These are phyloP conservation scores for Bruguiera parviflora DNA, from an alignment of 345 rosid species.

Conservation along the genomic window DNA sequence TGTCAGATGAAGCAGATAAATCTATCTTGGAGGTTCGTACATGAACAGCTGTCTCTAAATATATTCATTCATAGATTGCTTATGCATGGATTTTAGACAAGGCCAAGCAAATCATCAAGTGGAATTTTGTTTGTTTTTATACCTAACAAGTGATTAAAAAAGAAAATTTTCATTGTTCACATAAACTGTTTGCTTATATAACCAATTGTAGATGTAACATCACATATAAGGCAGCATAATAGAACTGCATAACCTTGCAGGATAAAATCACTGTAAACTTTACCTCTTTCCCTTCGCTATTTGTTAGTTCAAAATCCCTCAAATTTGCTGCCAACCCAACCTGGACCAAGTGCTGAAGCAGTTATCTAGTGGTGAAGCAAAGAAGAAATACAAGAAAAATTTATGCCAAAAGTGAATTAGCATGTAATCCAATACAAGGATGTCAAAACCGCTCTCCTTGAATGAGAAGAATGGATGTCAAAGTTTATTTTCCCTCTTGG, in stretches of 20 bases:
- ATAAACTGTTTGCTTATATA: background rate
- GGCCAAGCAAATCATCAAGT: background rate
- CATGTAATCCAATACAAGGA: background rate
- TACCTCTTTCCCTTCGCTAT: slow-evolving; percentile 74
- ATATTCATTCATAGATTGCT: background rate
- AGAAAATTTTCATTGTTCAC: background rate
- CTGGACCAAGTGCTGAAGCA: slow-evolving; percentile 33
- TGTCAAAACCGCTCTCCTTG: background rate
- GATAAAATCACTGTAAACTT: background rate
- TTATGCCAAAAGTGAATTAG: too few relatives aligned
- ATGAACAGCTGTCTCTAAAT: background rate
- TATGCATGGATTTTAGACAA: background rate
- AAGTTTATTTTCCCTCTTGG: background rate
- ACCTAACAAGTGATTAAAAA: background rate
- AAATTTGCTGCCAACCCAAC: slow-evolving; percentile 88
- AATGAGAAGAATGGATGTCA: background rate
- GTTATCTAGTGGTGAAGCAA: slow-evolving; percentile 11
- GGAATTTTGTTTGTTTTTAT: background rate
- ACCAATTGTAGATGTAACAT: background rate
- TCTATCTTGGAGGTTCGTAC: background rate
- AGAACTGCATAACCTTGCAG: background rate
- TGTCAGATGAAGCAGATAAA: background rate
- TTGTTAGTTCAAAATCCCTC: slow-evolving; percentile 61
- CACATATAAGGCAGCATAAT: background rate
- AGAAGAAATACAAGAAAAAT: background rate